Base-by-base conservation (phyloP, 176 grass and related monocot species). In the Carex cristatella region DNA sequence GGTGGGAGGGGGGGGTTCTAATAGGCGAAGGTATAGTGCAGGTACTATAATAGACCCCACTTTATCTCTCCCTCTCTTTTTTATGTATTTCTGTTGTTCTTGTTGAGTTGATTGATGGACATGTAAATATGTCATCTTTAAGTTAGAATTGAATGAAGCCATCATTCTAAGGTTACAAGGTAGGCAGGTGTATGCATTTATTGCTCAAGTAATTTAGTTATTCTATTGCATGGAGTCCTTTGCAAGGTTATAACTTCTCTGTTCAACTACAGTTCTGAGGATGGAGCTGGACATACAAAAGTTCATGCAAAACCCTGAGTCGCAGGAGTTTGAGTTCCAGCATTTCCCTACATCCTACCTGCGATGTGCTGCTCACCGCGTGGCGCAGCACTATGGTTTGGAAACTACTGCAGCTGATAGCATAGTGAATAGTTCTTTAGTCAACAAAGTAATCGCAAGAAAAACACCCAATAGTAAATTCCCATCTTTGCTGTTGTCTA, bases 331-430 rank as follows among this genome's bases (percentile, higher is more conserved):
- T 59, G 90, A 99, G 89, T 95, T 99, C 79, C 97, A 92, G 84
- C 90, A 95, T 48, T 87, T 92, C 23, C 97, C 93, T 42, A 99
- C 93, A 83, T 95, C 93, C 2, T 99, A 99, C 75, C 87, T 95
- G 60, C 91, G 93, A 57, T 99, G 97, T 86, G 93, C 93, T 91
- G 97, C 97, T 83, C 97, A 99, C 89, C 97, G 97, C 88, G 93
- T 99, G 42, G 97, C 97, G 27, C 97, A 99, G 86, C 97, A 99
- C 80, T 99, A 99, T 88, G 91, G 93, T 88, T 89, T 99, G 81
- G 93, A 88, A 54, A 94, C 93, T 87, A 86, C 81, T 68, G 85
- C 88, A 94, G 77, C 87, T 85, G 97, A 95, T 90, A 94, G 80
- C 88, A 82, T 59, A 86, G 84, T 89, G 62, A 89, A 94, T 83